phyloP scores from a whole-genome alignment of 257 asterid species.

The Solanum appendiculatum region DNA sequence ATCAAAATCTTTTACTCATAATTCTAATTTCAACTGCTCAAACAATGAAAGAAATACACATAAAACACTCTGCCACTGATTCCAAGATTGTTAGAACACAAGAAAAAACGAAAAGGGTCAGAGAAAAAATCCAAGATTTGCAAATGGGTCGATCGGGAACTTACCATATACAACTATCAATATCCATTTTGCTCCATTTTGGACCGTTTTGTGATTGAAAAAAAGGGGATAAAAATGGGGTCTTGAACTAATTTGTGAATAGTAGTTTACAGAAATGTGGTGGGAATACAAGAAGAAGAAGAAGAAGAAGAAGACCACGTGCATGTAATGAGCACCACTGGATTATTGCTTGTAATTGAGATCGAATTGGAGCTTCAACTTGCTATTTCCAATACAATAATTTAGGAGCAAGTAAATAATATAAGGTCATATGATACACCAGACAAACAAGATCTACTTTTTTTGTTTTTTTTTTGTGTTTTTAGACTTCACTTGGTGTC shows the following conservation, averaged over 20 bases:
- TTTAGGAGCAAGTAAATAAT: neutral
- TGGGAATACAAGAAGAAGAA: neutral
- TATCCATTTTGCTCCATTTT: neutral
- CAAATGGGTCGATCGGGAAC: neutral
- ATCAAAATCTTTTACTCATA: neutral
- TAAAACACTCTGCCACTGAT: neutral
- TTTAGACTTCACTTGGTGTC: no score
- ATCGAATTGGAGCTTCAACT: neutral
- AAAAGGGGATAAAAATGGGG: neutral
- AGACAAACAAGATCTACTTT: neutral
- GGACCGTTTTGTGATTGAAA: neutral
- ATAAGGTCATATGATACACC: neutral
- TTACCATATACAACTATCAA: neutral
- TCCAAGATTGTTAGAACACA: neutral
- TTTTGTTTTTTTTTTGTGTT: no score
- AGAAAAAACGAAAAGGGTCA: neutral
- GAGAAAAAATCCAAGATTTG: neutral
- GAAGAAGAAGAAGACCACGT: neutral
- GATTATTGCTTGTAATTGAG: neutral
- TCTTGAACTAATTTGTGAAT: neutral
- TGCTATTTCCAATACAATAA: neutral
- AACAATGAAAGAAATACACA: neutral
- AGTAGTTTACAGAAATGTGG: neutral
- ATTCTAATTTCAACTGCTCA: neutral
- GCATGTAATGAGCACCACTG: neutral